Base-by-base conservation (phyloP, 2,329 filamentous ascomycete genomes). In the Aspergillus thermomutatus region DNA sequence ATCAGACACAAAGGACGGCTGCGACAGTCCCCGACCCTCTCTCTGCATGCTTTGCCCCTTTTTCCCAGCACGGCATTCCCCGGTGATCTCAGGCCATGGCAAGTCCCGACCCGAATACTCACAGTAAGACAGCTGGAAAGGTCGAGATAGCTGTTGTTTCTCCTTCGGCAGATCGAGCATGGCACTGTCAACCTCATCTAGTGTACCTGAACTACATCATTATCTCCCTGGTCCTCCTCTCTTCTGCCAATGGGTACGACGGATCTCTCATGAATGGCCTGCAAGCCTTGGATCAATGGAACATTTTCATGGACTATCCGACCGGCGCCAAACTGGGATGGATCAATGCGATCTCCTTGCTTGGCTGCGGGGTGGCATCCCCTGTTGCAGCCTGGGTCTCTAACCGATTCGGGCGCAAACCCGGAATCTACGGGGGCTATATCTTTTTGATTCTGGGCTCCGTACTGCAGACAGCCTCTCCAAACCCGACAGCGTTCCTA, bases 391-490 rank as follows among this genome's bases (percentile, higher is more conserved):
- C 70, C 1, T 72, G 64, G 60, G 55, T 72, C 19, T 63, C 69
- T n/a, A 74, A 74, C 57, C 68, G 63, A 14, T 72, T 66, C 34
- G 74, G 74, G 3, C 72, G 72, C 14, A 73, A 71, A 45, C 55
- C 59, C 3, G 66, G 65, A 3, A 58, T 75, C 8, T 72, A 64
- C 50, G 28, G 70, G 1, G 73, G 71, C 4, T 72, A 71, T 49
- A n/a, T 63, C 14, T 70, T 76, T 51, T 57, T 77, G 1, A 49
- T 66, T 1, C 52, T 70, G 0, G 73, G 72, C 1, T 63, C 63
- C 1, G 50, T 59, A 6, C 58, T 73, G 3, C 69, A 76, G 40
- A 65, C 67, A 3, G 64, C 67, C 0, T 64, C 70, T 1, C 60
- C 53, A 0, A 69, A 71, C 46, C 53, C 59, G 11, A 57, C 49